phyloP scores from a whole-genome alignment of 78 protist genomes.

The Blattamonas nauphoetae region DNA sequence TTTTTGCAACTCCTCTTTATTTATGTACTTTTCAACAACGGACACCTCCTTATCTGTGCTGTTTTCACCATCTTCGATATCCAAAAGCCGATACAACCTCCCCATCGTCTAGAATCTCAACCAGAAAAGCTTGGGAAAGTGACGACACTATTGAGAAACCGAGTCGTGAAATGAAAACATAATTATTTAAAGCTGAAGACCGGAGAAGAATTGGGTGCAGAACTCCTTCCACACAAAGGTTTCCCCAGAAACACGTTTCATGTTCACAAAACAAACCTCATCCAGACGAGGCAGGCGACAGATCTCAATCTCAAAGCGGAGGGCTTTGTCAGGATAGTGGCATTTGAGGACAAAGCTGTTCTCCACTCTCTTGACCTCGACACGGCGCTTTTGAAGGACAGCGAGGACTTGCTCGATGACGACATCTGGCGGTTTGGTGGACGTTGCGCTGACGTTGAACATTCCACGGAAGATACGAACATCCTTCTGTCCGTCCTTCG shows the following conservation, averaged over 20 bases:
- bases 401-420: background rate
- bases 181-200: background rate
- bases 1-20: too few relatives aligned
- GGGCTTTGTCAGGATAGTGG: background rate
- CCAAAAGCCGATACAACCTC: too few relatives aligned
- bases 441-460: constrained; percentile 6
- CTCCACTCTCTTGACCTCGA: background rate
- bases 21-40: too few relatives aligned
- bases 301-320: constrained; percentile 1
- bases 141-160: too few relatives aligned
- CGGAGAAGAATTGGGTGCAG: background rate
- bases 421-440: background rate
- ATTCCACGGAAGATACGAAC: constrained; percentile 2
- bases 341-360: background rate
- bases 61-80: too few relatives aligned
- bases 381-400: background rate
- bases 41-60: too few relatives aligned
- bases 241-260: constrained; percentile 3
- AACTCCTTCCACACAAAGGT: constrained; percentile 16
- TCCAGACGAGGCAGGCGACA: constrained; percentile 11
- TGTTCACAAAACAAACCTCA: constrained; percentile 4
- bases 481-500: background rate
- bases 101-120: too few relatives aligned
- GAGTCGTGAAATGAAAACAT: background rate
- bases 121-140: too few relatives aligned